These are phyloP conservation scores for Pseudozyma hubeiensis DNA, from an alignment of 1,284 basidiomycete species.

Conservation along the genomic window DNA sequence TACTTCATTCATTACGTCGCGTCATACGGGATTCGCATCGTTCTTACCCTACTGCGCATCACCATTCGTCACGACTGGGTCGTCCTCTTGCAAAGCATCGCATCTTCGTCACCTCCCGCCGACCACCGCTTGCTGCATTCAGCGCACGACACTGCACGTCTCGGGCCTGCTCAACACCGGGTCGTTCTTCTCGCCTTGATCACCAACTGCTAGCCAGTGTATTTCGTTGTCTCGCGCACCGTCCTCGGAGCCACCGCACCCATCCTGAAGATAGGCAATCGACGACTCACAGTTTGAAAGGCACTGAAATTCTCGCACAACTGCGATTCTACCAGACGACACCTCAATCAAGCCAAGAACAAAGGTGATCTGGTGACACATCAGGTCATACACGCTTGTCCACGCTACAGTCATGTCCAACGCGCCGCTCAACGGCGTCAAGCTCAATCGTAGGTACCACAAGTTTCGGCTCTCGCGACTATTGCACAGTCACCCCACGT, in stretches of 20 bases:
- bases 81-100: conserved; percentile 9
- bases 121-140: conserved; percentile 1
- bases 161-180: conserved; percentile 4
- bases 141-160: conserved; percentile 10
- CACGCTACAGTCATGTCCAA: conserved; percentile 45
- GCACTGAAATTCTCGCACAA: not conserved
- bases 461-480: too few relatives aligned
- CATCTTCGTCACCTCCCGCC: conserved; percentile 1
- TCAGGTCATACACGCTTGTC: conserved; percentile 6
- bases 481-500: too few relatives aligned
- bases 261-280: not conserved
- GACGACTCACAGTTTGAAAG: conserved; percentile 1
- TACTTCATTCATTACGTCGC: conserved; percentile 5
- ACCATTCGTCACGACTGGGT: not conserved
- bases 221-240: too few relatives aligned
- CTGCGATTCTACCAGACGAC: not conserved
- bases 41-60: conserved; percentile 18
- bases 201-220: too few relatives aligned
- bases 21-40: conserved; percentile 13
- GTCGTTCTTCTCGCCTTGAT: not conserved
- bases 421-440: conserved; percentile 61
- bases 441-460: conserved; percentile 51
- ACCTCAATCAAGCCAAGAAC: not conserved
- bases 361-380: conserved; percentile 5
- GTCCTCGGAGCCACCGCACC: not conserved